Evolutionary conservation across 139 green algal genomes (phyloP), one percentile per base, ranked within the genome.

Genomic region (Chlamydomonas applanata): DNA sequence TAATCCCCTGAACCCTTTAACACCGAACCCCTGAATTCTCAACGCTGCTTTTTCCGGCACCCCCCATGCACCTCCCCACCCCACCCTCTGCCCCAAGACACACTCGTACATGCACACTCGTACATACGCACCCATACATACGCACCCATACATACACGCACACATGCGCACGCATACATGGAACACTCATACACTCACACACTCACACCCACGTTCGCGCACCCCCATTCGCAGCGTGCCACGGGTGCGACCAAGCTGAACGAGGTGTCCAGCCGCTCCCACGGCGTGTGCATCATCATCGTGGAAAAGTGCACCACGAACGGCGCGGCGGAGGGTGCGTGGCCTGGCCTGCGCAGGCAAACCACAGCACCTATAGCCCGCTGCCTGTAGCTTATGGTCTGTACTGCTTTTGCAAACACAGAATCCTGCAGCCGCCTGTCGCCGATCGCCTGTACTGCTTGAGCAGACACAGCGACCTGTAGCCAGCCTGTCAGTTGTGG

Each of bases 231-330:
- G 45, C 86, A 92, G 84, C 85, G 94, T 5, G 83, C 91, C 3
- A 97, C 90, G 4, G 94, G 94, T 5, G 84, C 94, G 32, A 98
- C 94, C 57, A 94, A 94, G 76, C 88, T 98, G 73, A 99, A 99
- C 82, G 92, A 99, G 81, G 76, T 95, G 20, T 92, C 80, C 27
- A 92, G 81, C 25, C 88, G 93, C 63, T 93, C 86, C 17, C 93
- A 98, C 71, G 93, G 93, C 0, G 92, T 99, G 44, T 97, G 97
- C 84, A 97, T 97, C 74, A 90, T 99, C 69, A 97, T 97, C 60
- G 91, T 97, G 27, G 95, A 99, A 76, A 95, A 97, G 83, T 94
- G 88, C 76, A 86, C 78, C 32, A 81, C 75, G 5, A 71, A 65
- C 54, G n/a, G 71, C 29, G 20, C 2, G 19, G 33, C 72, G 33